Percentiles rank a stretch among this genome's conserved stretches.
Conservation (phyloP, 1,139 yeast genomes). For the Nadsonia starkeyi-henricii region DNA sequence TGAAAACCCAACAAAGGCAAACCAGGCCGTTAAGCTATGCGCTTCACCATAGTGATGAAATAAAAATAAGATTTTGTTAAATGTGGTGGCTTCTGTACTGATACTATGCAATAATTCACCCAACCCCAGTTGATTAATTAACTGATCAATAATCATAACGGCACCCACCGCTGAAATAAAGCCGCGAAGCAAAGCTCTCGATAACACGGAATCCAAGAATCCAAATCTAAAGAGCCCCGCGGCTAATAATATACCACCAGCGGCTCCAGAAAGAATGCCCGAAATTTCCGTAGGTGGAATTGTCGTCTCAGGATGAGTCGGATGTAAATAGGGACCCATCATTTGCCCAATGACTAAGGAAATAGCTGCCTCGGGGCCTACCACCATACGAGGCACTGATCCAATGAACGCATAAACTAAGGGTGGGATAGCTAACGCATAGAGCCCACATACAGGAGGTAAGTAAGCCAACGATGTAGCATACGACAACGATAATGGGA, state of each 20-base stretch:
- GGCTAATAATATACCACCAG: slow-evolving; percentile 62
- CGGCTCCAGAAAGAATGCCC: slow-evolving; percentile 58
- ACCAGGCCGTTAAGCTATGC: slow-evolving; percentile 20
- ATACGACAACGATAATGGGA: slow-evolving; percentile 79
- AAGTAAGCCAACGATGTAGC: slow-evolving; percentile 86
- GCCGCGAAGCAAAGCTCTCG: slow-evolving; percentile 73
- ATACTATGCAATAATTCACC: slow-evolving; percentile 25
- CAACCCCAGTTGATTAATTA: slow-evolving; percentile 61
- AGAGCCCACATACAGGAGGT: slow-evolving; percentile 74
- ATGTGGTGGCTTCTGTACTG: slow-evolving; percentile 55
- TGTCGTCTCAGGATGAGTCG: slow-evolving; percentile 12
- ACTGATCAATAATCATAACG: slow-evolving; percentile 72
- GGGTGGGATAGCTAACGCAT: slow-evolving; percentile 74
- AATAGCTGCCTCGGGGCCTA: slow-evolving; percentile 93
- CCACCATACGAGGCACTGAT: slow-evolving; percentile 90
- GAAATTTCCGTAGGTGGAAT: slow-evolving; percentile 56
- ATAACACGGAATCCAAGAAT: slow-evolving; percentile 72
- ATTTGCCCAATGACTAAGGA: slow-evolving; percentile 87
- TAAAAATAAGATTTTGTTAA: slow-evolving; percentile 53
- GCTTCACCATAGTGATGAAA: slow-evolving; percentile 28
- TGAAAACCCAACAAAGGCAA: slow-evolving; percentile 22
- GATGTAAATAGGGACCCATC: slow-evolving; percentile 36
- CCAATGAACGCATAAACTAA: slow-evolving; percentile 72
- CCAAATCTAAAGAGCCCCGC: slow-evolving; percentile 81
- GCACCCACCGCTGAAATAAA: slow-evolving; percentile 89